Base-by-base conservation (phyloP, 345 rosid species). In the Clausena lansium region DNA sequence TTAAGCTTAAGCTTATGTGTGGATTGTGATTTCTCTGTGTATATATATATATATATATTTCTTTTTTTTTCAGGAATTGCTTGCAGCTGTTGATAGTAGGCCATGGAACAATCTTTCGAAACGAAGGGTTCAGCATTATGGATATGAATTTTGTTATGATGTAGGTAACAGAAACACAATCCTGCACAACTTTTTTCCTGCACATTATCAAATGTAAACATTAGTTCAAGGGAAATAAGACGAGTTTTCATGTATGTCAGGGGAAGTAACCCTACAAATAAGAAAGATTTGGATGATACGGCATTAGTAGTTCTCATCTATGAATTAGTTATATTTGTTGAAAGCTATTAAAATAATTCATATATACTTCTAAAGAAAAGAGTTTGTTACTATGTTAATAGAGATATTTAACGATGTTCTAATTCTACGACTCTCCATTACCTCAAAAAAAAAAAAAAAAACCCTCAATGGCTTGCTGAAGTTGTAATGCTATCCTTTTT, bases 71-170 rank as follows among this genome's bases (percentile, higher is more conserved):
- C 75, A 95, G 99, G 92, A 90, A 80, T 83, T 92, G 86, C 92
- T 95, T 84, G 89, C 87, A 47, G 96, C 93, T 22, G 94, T 95
- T 82, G 99, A 95, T 84, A 72, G 64, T 58, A 80, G 80, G 67
- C 90, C 94, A 76, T 95, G 98, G 99, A 87, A 88, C 39, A 86
- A 81, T 78, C 96, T 95, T 1, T 78, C 97, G 0, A 95, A 95
- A 83, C 83, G 98, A 78, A 90, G 98, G 84, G 98, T 93, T 83
- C 99, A 92, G 80, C 99, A 95, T 86, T 92, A 95, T 76, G 99
- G 99, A 75, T 95, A 95, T 78, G 92, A 92, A 83, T 95, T 95
- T 79, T 86, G 91, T 82, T 95, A 95, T 52, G 89, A 84, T 3
- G 97, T 92, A 79, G 82, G 86, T 82, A 70, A 35, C 57, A 24